These are phyloP conservation scores for Polygonum aviculare DNA, from an alignment of 148 eudicot species.

Conservation along the genomic window DNA sequence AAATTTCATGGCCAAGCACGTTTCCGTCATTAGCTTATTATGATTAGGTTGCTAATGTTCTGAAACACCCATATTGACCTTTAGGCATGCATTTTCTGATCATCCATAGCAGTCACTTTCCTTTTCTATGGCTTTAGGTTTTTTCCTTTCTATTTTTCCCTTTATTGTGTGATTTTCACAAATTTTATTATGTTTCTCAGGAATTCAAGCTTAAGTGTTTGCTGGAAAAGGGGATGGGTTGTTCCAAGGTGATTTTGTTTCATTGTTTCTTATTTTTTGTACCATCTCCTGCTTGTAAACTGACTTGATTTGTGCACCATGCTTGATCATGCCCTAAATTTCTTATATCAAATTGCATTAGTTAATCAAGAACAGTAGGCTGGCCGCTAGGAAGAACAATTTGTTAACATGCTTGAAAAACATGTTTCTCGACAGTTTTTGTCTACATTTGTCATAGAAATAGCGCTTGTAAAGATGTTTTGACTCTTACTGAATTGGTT, in stretches of 20 bases:
- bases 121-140: background rate
- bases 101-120: background rate
- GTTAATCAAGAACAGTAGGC: background rate
- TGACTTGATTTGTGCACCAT: background rate
- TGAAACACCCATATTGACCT: background rate
- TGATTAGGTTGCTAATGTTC: background rate
- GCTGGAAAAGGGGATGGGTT: conserved; percentile 45
- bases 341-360: background rate
- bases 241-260: conserved; percentile 41
- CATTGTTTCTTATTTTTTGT: background rate
- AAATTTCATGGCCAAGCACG: background rate
- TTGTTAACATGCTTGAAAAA: background rate
- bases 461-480: background rate
- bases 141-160: background rate
- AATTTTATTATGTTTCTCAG: conserved; percentile 22
- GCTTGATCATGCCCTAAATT: background rate
- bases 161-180: background rate
- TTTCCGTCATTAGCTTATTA: background rate
- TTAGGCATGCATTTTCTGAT: background rate
- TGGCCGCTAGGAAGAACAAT: background rate
- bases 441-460: background rate
- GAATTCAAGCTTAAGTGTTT: conserved; percentile 42
- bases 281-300: background rate
- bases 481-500: background rate
- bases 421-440: background rate